Conservation (phyloP, 1,284 basidiomycete genomes). For the Ganoderma meredithae region DNA sequence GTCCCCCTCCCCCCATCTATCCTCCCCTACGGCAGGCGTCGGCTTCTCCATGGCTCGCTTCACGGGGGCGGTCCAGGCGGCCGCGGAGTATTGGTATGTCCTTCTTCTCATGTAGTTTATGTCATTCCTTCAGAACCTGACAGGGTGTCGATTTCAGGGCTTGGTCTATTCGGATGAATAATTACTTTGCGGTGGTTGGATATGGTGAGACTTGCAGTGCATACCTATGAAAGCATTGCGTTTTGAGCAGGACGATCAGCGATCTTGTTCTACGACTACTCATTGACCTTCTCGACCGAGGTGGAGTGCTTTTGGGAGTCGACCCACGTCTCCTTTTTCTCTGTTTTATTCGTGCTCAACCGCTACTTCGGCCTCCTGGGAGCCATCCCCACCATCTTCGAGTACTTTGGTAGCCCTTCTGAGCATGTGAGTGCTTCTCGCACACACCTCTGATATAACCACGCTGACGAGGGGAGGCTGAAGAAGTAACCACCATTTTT, state of each 20-base stretch:
- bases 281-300: slow-evolving; percentile 17
- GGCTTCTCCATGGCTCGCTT: slow-evolving; percentile 5
- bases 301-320: slow-evolving; percentile 23
- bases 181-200: slow-evolving; percentile 18
- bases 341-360: slow-evolving; percentile 15
- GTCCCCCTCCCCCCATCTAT: neutral
- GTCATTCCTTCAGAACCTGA: neutral
- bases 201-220: slow-evolving; percentile 17
- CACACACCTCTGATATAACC: neutral
- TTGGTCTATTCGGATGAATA: slow-evolving; percentile 25
- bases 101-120: neutral
- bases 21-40: neutral
- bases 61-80: slow-evolving; percentile 12
- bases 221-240: neutral
- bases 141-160: slow-evolving; percentile 9
- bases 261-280: slow-evolving; percentile 23
- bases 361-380: slow-evolving; percentile 19
- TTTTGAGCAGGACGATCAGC: neutral
- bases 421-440: slow-evolving; percentile 6
- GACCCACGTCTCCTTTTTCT: neutral
- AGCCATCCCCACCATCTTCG: slow-evolving; percentile 16
- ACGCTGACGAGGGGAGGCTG: neutral
- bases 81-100: slow-evolving; percentile 29
- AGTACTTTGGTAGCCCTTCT: slow-evolving; percentile 14
- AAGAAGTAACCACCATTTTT: neutral